Percentiles rank a stretch among this genome's conserved stretches.
Conservation (phyloP, 2,329 filamentous ascomycete species). For the Tolypocladium paradoxum region DNA sequence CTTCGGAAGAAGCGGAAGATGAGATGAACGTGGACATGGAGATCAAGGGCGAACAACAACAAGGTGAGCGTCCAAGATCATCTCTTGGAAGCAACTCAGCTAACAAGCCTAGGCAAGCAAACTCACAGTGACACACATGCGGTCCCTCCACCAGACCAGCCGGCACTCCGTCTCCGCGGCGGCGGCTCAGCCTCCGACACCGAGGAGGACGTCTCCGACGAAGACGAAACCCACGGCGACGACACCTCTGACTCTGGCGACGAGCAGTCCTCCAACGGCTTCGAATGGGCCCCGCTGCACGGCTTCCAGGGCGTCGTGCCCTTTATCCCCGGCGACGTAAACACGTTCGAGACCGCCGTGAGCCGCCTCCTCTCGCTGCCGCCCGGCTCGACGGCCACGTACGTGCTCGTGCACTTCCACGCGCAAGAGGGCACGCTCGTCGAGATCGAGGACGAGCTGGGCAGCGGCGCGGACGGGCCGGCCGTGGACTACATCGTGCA, state of each 20-base stretch:
- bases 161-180: neutral
- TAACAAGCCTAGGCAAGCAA: neutral
- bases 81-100: neutral
- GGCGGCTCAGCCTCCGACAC: neutral
- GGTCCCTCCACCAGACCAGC: neutral
- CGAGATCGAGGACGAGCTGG: neutral
- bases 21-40: neutral
- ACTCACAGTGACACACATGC: neutral
- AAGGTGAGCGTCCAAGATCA: neutral
- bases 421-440: neutral
- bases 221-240: neutral
- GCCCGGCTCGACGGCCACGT: neutral
- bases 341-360: slow-evolving; percentile 10
- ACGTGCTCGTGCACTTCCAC: slow-evolving; percentile 8
- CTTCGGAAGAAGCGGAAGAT: neutral
- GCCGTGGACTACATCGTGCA: too few relatives aligned
- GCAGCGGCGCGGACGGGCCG: neutral
- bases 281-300: slow-evolving; percentile 8
- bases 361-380: slow-evolving; percentile 12
- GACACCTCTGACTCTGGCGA: too few relatives aligned
- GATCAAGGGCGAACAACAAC: neutral
- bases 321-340: slow-evolving; percentile 10
- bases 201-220: neutral
- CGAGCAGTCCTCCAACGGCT: neutral
- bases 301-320: slow-evolving; percentile 21